Evolutionary conservation across 306 rosid genomes (phyloP).

Genomic region (Vigna unguiculata): DNA sequence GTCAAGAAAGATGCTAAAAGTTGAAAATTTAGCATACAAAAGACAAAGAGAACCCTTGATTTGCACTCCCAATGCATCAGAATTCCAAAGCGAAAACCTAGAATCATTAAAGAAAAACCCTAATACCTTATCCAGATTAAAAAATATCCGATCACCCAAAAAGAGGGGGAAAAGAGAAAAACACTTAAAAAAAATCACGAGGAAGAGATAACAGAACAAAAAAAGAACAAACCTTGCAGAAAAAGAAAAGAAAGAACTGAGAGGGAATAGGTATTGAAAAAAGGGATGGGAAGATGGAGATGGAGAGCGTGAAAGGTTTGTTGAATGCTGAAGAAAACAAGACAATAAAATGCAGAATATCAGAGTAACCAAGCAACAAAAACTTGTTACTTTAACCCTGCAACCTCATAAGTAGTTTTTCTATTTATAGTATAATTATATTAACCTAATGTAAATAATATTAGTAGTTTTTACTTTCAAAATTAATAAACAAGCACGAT

Average conservation of each 20-base stretch:
- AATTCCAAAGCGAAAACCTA: conserved; percentile 18
- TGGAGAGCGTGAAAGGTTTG: not conserved
- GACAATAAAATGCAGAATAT: not conserved
- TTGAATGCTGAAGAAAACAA: conserved; percentile 31
- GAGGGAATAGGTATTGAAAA: conserved; percentile 2
- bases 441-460: too few relatives aligned
- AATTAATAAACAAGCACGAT: too few relatives aligned
- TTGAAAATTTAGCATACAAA: not conserved
- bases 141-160: conserved; percentile 31
- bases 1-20: not conserved
- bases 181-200: not conserved
- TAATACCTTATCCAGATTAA: conserved; percentile 35
- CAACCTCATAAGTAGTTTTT: not conserved
- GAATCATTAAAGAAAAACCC: conserved; percentile 33
- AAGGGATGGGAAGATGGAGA: not conserved
- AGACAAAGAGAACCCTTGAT: conserved; percentile 25
- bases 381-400: not conserved
- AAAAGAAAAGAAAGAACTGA: not conserved
- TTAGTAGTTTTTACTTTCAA: too few relatives aligned
- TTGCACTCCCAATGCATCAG: conserved; percentile 17
- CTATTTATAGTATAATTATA: not conserved
- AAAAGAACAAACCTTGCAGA: conserved; percentile 34
- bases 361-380: not conserved
- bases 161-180: not conserved
- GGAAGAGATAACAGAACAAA: not conserved